Base-by-base conservation (phyloP, 306 rosid species). In the Rosa multiflora region DNA sequence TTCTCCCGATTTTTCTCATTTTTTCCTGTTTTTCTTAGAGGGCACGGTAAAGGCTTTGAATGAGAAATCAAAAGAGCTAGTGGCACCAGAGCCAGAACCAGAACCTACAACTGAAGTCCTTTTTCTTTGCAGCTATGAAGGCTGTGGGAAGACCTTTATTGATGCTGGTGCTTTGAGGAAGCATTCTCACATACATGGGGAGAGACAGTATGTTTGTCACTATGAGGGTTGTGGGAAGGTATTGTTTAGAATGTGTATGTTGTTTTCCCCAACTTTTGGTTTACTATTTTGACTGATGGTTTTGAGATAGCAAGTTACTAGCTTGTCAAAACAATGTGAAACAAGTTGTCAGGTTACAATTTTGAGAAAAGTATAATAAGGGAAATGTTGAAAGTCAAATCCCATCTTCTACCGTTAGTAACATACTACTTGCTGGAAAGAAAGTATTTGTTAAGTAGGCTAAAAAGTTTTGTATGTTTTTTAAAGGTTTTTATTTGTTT, bases 131-230 rank as follows among this genome's bases (percentile, higher is more conserved):
- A 96, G 99, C 91, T 91, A 88, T 61, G 97, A 96, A 71, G 87
- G 93, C 80, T 96, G 99, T 72, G 99, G 99, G 70, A 93, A 93
- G 90, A 91, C 98, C 76, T 96, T 96, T 76, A 93, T 93, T 73
- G 99, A 96, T 84, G 97, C 96, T n/a, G 92, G 96, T 82, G 98
- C 99, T 63, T 89, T 96, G 89, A 91, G 94, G 88, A 96, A 96
- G 87, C 99, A 96, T 75, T 91, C 99, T 80, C 96, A 96, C 83
- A 91, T 96, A 75, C 99, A 96, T 81, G 99, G 96, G 77, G 99
- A 93, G 89, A 91, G 94, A 78, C 99, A 93, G 72, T 93, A 81
- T 86, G 88, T 89, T 69, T 96, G 99, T 77, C 96, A 87, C 77
- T 91, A 90, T 40, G 93, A 90, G 42, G 99, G 99, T 17, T 96